Conservation (phyloP, 768 basidiomycete species). For the Rhizopogon sp. region DNA sequence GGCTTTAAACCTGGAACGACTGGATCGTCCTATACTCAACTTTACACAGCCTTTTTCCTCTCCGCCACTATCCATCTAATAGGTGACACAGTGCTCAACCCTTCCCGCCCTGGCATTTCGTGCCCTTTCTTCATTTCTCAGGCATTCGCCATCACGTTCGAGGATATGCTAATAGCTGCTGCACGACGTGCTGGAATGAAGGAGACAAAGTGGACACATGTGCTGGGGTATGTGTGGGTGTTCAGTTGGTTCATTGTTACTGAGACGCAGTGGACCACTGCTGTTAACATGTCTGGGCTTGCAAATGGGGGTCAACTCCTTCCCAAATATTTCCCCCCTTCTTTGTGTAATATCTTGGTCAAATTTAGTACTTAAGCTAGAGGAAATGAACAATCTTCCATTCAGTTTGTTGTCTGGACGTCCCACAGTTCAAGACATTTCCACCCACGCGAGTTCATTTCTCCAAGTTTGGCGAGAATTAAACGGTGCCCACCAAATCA, state of each 20-base stretch:
- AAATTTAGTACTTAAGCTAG: background rate
- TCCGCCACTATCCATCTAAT: conserved; percentile 30
- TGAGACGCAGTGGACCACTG: background rate
- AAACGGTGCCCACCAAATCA: too few species aligned
- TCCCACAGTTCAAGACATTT: too few species aligned
- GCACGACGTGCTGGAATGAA: conserved; percentile 10
- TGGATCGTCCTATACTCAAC: conserved; percentile 27
- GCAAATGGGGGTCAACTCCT: background rate
- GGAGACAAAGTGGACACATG: conserved; percentile 4
- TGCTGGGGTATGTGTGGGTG: conserved; percentile 25
- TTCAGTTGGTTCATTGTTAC: conserved; percentile 19
- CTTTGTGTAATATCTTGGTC: background rate
- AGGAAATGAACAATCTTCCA: too few species aligned
- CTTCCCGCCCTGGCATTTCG: background rate
- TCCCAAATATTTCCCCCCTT: background rate
- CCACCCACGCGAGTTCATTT: too few species aligned
- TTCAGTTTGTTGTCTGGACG: too few species aligned
- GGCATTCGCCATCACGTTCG: conserved; percentile 31
- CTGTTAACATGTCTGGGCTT: background rate
- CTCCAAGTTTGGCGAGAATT: too few species aligned
- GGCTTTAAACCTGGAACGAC: conserved; percentile 21
- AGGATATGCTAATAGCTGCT: conserved; percentile 22
- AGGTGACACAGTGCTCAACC: conserved; percentile 25
- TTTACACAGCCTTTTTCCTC: conserved; percentile 31
- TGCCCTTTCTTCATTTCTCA: conserved; percentile 24